Base-by-base conservation (phyloP, 2,329 filamentous ascomycete species). In the Curvularia spicifera region DNA sequence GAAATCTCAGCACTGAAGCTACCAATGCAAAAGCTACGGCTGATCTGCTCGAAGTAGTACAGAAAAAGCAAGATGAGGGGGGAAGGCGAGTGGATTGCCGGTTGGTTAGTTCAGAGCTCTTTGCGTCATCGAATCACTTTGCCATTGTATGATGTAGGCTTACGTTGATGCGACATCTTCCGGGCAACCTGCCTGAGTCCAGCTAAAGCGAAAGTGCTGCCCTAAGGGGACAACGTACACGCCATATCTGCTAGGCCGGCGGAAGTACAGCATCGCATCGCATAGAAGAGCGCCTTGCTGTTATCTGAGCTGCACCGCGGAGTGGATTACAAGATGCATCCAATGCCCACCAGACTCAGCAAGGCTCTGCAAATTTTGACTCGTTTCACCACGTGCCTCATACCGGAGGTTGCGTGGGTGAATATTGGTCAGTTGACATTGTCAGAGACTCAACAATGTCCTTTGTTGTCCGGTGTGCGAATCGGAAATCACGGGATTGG, bases 71-170 rank as follows among this genome's bases (percentile, higher is more conserved):
- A 61, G 76, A 78, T 53, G 69, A 75, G 49, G 67, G 66, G 20
- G 75, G 73, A 53, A 64, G 71, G 49, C 67, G 77, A 42, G 74
- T 76, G 1, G 77, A 79, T 56, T 76, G 79, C 43, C 66, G 77
- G n/a, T 70, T 69, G 29, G 74, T 78, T 29, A 76, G 73, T 58
- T 73, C 76, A 39, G 76, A 79, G 45, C 73, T 82, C 42, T 85
- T 84, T 64, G 80, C 83, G 64, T 50, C 49, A 4, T 79, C 78
- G 35, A 79, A 79, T 64, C 80, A 79, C 63, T 85, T 85, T 76
- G 82, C 83, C 1, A 84, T 85, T 57, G 79, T 85, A 10, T 82
- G 63, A 76, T 37, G 35, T 35, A 35, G 13, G 13, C 33, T 35
- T 12, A 6, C 5, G 33, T 35, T 31, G 26, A 31, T 31, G 15